Evolutionary conservation across 2,329 filamentous ascomycete genomes (phyloP).

Genomic region (Coccinonectria pachysandricola): DNA sequence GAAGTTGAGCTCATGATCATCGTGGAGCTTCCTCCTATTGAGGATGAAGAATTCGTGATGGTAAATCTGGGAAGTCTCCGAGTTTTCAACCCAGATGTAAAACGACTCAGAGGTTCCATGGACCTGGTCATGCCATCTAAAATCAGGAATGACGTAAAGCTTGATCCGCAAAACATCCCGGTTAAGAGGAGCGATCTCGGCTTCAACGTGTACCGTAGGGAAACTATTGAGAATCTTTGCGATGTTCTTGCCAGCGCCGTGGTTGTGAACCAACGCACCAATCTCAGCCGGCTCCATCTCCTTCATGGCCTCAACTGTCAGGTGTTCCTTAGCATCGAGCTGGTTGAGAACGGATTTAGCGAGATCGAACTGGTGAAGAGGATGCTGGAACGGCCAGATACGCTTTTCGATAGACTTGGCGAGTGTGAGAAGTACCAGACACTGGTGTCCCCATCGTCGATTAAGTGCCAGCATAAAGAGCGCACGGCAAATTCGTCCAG

Average conservation of each 20-base stretch:
- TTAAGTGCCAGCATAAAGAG: slow-evolving; percentile 97
- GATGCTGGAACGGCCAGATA: slow-evolving; percentile 91
- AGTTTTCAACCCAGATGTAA: slow-evolving; percentile 99
- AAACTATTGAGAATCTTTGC: slow-evolving; percentile 79
- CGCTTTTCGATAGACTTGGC: slow-evolving; percentile 97
- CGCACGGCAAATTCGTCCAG: slow-evolving; percentile 85
- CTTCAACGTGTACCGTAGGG: slow-evolving; percentile 80
- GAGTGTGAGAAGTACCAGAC: slow-evolving; percentile 77
- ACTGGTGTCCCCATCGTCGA: slow-evolving; percentile 90
- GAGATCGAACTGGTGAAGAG: slow-evolving; percentile 88
- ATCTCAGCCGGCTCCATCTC: slow-evolving; percentile 94
- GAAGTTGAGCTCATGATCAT: slow-evolving; percentile 96
- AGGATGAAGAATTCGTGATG: slow-evolving; percentile 97
- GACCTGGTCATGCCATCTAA: slow-evolving; percentile 86
- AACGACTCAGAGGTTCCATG: slow-evolving; percentile 94
- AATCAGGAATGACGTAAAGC: slow-evolving; percentile 78
- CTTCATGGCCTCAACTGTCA: slow-evolving; percentile 71
- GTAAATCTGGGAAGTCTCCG: slow-evolving; percentile 93
- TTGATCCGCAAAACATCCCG: slow-evolving; percentile 88
- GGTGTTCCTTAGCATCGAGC: slow-evolving; percentile 67
- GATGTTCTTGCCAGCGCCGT: slow-evolving; percentile 74
- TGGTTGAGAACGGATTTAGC: slow-evolving; percentile 74
- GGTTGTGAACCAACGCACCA: slow-evolving; percentile 82
- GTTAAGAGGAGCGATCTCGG: slow-evolving; percentile 91
- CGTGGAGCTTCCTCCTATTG: slow-evolving; percentile 77